Base-by-base conservation (phyloP, 306 rosid genomes). In the Senna tora region DNA sequence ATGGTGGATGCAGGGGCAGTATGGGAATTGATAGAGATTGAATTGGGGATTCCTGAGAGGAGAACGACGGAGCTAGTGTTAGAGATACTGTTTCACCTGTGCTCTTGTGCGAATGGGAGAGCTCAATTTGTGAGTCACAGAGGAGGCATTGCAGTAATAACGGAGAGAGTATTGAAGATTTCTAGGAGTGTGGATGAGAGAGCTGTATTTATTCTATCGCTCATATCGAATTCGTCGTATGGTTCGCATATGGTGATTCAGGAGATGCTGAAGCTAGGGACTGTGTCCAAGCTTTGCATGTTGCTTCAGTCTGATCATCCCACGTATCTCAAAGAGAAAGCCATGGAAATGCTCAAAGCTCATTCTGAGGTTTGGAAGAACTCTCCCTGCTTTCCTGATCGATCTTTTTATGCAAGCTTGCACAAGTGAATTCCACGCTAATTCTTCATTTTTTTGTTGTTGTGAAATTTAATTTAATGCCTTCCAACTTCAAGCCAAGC, bases 201-300 rank as follows among this genome's bases (percentile, higher is more conserved):
- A 30, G 89, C 81, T 0, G 65, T 82, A 20, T 65, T 69, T 59
- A 80, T 84, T 9, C 80, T 87, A n/a, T 79, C 79, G 16, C 41
- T 75, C 52, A 15, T 87, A 0, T 64, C 81, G 20, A 82, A 61
- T 52, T 65, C 34, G 65, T 84, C 81, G 1, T 41, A 10, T 34
- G 84, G 78, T n/a, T 77, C 80, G 1, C 64, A 56, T 16, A 16
- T 19, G 56, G 84, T 80, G n/a, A 30, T 84, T 12, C 80, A 78
- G 72, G 89, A 87, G 46, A 87, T 87, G 92, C 14, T 77, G 55
- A 65, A 70, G 45, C 7, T 82, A 1, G 92, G 92, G 11, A 81
- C 84, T 6, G 87, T 82, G 56, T 4, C 56, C 5, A 82, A 71
- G 84, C 89, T 87, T 12, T 73, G 83, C 20, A 66, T 59, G 53